Base-by-base conservation (phyloP, 139 green algal species). In the Pleodorina starrii region DNA sequence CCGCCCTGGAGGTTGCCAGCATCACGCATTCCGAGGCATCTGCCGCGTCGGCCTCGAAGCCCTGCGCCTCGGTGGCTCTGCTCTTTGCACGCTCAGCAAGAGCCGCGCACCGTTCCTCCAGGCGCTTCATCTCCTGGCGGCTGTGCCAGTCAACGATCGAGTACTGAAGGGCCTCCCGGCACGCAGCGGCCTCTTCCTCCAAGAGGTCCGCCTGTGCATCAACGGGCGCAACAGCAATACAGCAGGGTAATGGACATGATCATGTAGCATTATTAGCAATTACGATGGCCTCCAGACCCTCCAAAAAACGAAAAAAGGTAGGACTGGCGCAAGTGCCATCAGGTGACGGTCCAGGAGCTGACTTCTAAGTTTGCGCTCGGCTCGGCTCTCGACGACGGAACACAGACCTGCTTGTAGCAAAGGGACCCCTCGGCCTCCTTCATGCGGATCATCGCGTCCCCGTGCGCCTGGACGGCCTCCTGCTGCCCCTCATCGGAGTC, bases 181-280 rank as follows among this genome's bases (percentile, higher is more conserved):
- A 88, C 2, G 68, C 82, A 6, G 63, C 46, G 1, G 36, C 44
- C 43, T 88, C 82, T 5, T 88, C 66, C 7, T 88, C 82, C 66
- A 88, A 27, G 32, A 79, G 14, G 66, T 88, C 82, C 9, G 82
- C 82, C 82, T 88, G 68, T 9, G n/a, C n/a, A n/a, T n/a, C n/a
- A n/a, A n/a, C n/a, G n/a, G n/a, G n/a, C n/a, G n/a, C n/a, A n/a
- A n/a, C n/a, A n/a, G n/a, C n/a, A n/a, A n/a, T n/a, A n/a, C n/a
- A n/a, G n/a, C n/a, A n/a, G n/a, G n/a, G n/a, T n/a, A n/a, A n/a
- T n/a, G n/a, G n/a, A n/a, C n/a, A n/a, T n/a, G n/a, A n/a, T n/a
- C n/a, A n/a, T n/a, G n/a, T n/a, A n/a, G n/a, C n/a, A n/a, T n/a
- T n/a, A n/a, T n/a, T n/a, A n/a, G n/a, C n/a, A n/a, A n/a, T n/a